phyloP scores from a whole-genome alignment of 2,329 filamentous ascomycete species.

The Triangularia setosa region DNA sequence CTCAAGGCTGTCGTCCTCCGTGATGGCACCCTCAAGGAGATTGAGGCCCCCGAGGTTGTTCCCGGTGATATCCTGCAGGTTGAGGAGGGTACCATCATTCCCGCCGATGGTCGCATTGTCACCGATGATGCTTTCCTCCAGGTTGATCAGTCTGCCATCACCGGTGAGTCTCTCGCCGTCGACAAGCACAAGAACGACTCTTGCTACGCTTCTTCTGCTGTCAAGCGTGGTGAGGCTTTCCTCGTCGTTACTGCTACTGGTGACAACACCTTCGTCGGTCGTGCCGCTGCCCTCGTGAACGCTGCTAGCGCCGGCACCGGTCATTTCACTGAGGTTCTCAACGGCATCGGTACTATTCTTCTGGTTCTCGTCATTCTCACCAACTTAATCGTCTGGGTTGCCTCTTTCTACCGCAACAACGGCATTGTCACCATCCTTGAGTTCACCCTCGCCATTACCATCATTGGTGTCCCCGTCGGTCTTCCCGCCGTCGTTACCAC shows the following conservation, averaged over 20 bases:
- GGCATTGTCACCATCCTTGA: slow-evolving; percentile 72
- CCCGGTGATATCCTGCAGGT: slow-evolving; percentile 87
- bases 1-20: slow-evolving; percentile 84
- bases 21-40: slow-evolving; percentile 71
- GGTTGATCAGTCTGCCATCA: slow-evolving; percentile 89
- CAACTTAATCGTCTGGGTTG: slow-evolving; percentile 78
- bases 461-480: slow-evolving; percentile 89
- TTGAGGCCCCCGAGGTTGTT: slow-evolving; percentile 79
- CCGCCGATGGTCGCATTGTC: slow-evolving; percentile 81
- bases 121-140: slow-evolving; percentile 82
- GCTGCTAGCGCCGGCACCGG: slow-evolving; percentile 69
- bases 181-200: slow-evolving; percentile 80
- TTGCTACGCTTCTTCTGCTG: slow-evolving; percentile 79
- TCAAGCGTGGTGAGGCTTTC: slow-evolving; percentile 87
- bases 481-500: slow-evolving; percentile 90
- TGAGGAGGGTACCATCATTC: slow-evolving; percentile 89
- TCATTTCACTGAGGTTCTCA: slow-evolving; percentile 88
- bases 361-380: slow-evolving; percentile 78
- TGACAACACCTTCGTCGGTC: slow-evolving; percentile 87
- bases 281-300: slow-evolving; percentile 80
- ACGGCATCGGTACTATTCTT: slow-evolving; percentile 78
- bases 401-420: slow-evolving; percentile 85
- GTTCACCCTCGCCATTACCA: slow-evolving; percentile 84
- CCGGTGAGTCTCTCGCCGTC: slow-evolving; percentile 85
- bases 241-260: slow-evolving; percentile 79